Base-by-base conservation (phyloP, 257 asterid genomes). In the Nicotiana sylvestris region DNA sequence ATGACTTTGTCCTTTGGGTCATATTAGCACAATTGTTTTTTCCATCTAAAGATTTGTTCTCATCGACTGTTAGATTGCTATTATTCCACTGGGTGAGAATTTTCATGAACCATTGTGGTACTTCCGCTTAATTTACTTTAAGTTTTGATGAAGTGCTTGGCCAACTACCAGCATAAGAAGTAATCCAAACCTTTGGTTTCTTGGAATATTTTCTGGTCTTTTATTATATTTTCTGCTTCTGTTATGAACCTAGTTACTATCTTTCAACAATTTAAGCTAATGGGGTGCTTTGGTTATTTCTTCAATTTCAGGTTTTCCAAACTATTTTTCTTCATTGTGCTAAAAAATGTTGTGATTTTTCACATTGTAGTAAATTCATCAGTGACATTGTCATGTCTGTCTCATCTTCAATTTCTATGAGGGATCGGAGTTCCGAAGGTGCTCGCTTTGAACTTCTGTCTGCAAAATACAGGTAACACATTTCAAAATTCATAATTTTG, bases 371-470 rank as follows among this genome's bases (percentile, higher is more conserved):
- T 91, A 92, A 93, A 87, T 94, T 93, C 88, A 90, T 96, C 83
- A 96, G 99, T 87, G 98, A 96, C 83, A 84, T 89, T 85, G 86
- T 96, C 83, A 88, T 96, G 97, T 91, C 94, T 62, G 86, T 93
- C 88, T 93, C 98, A 77, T 96, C 98, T 86, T 96, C 99, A 78
- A 90, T 87, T 84, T 86, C 98, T 74, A 83, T 85, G 70, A 88
- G 99, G 85, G 98, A 94, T 70, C 92, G 98, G 77, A 91, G 91
- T 78, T 91, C 98, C 74, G 99, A 96, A 82, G 82, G 97, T 90
- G 99, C 99, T 80, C 98, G 93, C 81, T 94, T 96, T 90, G 99
- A 96, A 85, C 86, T 96, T 76, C 85, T 96, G 89, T 90, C 89
- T 49, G 93, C 99, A 79, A 91, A 90, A 55, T 89, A 90, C 95